Base-by-base conservation (phyloP, 176 grass and related monocot genomes). In the Poa pratensis region DNA sequence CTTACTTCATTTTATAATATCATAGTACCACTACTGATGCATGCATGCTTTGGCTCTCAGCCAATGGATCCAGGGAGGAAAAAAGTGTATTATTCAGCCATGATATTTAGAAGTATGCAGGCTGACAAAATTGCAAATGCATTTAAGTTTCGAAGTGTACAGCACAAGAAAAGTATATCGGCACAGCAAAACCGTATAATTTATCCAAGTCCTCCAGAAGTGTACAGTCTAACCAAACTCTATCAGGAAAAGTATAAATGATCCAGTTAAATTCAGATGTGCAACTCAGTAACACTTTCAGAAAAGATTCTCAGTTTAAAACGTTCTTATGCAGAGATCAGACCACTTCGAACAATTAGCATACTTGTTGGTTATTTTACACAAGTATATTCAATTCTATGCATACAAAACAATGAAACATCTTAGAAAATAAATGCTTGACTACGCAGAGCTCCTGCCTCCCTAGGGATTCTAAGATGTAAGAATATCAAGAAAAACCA, bases 1-100 rank as follows among this genome's bases (percentile, higher is more conserved):
- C 80, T 28, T 54, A 23, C 71, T 43, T 79, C 5, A 37, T 86
- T 35, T 86, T 70, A 23, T 90, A 86, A 76, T 7, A 73, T 75
- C 68, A n/a, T 75, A 37, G 46, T 75, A 84, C 82, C 18, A 60
- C 58, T 75, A 18, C 37, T 9, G 20, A 40, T 11, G 40, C 50
- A 51, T 37, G 51, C 22, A 63, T 77, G 62, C 52, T 85, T 76
- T 80, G 55, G 69, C 2, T 27, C 7, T 51, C 26, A 74, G 0
- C 45, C 71, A 74, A 51, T 28, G 24, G 71, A 51, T 5, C 1
- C 12, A 7, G 17, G 24, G 6, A 50, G 23, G 7, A 4, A 24
- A 49, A 16, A 26, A 48, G 42, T 50, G 23, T 73, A 30, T 28
- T 18, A 30, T 16, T 2, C 7, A 51, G 24, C 15, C 23, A 51